Base-by-base conservation (phyloP, 176 grass and related monocot genomes). In the Avena eriantha region DNA sequence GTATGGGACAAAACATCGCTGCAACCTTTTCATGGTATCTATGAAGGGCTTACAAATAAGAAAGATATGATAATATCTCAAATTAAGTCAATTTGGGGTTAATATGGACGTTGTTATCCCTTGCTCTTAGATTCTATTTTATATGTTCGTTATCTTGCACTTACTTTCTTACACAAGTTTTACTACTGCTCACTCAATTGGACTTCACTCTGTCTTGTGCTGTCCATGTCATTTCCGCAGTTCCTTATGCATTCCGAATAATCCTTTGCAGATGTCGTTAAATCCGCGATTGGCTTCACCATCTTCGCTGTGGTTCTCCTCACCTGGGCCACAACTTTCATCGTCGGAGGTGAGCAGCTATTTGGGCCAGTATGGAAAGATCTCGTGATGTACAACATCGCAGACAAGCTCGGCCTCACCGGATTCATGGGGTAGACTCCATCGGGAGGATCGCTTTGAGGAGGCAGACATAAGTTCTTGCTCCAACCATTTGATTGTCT, bases 321-420 rank as follows among this genome's bases (percentile, higher is more conserved):
- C 31, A 82, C 92, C 67, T 98, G 97, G 97, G 89, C 92, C 12
- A 71, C 93, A 22, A 93, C 82, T 13, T 98, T 98, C 84, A 80
- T 91, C 21, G 72, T 96, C 0, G 97, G 97, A 77, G 97, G 97
- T 3, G 90, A 96, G 67, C 79, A 2, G 8, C 76, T 98, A 13
- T 98, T 98, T 2, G 97, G 97, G 0, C 92, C 97, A 23, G 60
- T 7, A 2, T 98, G 97, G 97, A 96, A 96, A 10, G 86, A 96
- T 83, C 88, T 98, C 4, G 96, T 98, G 16, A 92, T 95, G 93
- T 98, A 95, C 86, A 98, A 98, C 54, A 86, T 98, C 4, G 92
- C 92, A 9, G 94, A 96, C 31, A 94, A 90, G 74, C 87, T 93
- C 13, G 93, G 92, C 45, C 83, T 98, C 68, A 81, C 84, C 9